Percentiles rank a stretch among this genome's conserved stretches.
Evolutionary conservation across 2,329 filamentous ascomycete genomes (phyloP).

Genomic region (Xylariaceae sp.): DNA sequence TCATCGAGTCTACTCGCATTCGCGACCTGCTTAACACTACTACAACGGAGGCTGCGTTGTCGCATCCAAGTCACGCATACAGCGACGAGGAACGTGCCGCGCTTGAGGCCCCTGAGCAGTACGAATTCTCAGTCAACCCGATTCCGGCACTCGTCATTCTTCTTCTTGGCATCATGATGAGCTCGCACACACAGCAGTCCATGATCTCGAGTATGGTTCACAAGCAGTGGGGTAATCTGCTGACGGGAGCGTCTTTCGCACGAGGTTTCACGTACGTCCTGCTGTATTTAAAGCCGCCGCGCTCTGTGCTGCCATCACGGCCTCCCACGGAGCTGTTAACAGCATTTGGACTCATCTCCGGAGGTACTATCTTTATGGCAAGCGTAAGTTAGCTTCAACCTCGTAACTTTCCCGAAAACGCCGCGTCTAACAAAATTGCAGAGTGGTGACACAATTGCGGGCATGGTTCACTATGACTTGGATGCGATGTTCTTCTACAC

Average conservation of each 20-base stretch:
- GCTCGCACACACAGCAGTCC: slow-evolving; percentile 81
- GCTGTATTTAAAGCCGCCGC: slow-evolving; percentile 80
- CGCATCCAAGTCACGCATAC: slow-evolving; percentile 41
- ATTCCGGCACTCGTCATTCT: slow-evolving; percentile 87
- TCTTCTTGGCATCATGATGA: slow-evolving; percentile 92
- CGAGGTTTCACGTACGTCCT: slow-evolving; percentile 80
- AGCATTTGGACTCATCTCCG: slow-evolving; percentile 84
- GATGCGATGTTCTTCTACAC: slow-evolving; percentile 96
- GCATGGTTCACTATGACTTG: slow-evolving; percentile 77
- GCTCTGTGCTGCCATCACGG: slow-evolving; percentile 78
- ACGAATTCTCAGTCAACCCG: slow-evolving; percentile 82
- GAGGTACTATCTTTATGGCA: slow-evolving; percentile 90
- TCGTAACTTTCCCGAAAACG: not conserved
- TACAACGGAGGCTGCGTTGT: slow-evolving; percentile 45
- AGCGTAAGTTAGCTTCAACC: slow-evolving; percentile 63
- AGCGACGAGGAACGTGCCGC: slow-evolving; percentile 54
- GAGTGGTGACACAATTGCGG: slow-evolving; percentile 76
- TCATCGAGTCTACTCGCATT: slow-evolving; percentile 76
- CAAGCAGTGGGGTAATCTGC: slow-evolving; percentile 87
- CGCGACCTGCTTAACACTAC: slow-evolving; percentile 69
- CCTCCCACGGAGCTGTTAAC: slow-evolving; percentile 90
- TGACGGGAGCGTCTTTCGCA: slow-evolving; percentile 80
- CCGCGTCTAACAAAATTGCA: slow-evolving; percentile 40
- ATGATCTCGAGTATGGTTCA: slow-evolving; percentile 92
- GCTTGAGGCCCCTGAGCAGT: slow-evolving; percentile 67